Evolutionary conservation across 306 rosid species (phyloP).

Genomic region (Casuarina cunninghamiana): DNA sequence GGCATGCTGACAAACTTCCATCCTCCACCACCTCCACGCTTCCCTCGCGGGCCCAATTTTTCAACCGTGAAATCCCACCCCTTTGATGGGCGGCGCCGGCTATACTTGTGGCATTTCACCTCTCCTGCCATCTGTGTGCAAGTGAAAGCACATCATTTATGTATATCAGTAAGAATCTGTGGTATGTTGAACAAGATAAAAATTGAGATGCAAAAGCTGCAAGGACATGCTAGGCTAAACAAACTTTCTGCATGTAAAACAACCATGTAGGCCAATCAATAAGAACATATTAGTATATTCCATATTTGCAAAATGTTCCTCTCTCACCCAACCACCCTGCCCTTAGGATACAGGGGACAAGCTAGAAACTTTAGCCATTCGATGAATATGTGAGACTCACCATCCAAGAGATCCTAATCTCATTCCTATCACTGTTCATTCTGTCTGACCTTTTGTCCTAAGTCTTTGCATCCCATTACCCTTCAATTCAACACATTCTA

Average conservation of each 20-base stretch:
- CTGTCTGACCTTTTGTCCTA: not conserved
- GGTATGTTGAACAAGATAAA: not conserved
- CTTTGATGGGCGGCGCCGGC: slow-evolving; percentile 65
- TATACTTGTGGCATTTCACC: slow-evolving; percentile 77
- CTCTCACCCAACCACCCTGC: not conserved
- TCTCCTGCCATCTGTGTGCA: slow-evolving; percentile 71
- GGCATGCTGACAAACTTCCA: slow-evolving; percentile 89
- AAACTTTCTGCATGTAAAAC: not conserved
- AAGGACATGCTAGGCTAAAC: not conserved
- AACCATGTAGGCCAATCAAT: not conserved
- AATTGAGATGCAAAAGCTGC: not conserved
- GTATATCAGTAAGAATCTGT: slow-evolving; percentile 11
- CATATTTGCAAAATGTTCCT: not conserved
- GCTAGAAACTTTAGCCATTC: no score
- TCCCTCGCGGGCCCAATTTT: slow-evolving; percentile 78
- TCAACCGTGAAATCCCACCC: slow-evolving; percentile 87
- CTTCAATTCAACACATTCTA: not conserved
- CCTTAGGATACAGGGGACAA: no score
- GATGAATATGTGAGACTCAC: not conserved
- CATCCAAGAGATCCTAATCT: not conserved
- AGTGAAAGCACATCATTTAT: slow-evolving; percentile 15
- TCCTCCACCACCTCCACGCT: slow-evolving; percentile 82
- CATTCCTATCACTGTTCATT: not conserved
- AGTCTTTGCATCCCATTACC: not conserved
- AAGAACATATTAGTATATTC: not conserved